Percentiles rank a stretch among this genome's conserved stretches.
Conservation (phyloP, 176 grass and related monocot genomes). For the Paspalum vaginatum region DNA sequence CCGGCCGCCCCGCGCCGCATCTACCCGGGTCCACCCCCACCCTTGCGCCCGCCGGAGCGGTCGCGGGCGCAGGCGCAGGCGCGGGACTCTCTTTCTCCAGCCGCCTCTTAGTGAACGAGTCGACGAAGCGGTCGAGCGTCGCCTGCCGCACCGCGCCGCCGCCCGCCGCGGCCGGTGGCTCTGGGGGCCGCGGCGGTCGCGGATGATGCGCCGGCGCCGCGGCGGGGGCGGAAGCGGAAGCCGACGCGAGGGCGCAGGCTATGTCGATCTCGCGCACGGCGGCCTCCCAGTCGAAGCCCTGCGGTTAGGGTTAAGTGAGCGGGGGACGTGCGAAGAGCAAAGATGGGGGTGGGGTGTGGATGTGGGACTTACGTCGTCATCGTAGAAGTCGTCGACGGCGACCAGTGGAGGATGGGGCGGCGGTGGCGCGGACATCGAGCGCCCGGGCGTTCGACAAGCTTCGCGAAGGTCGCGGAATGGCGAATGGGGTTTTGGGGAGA, state of each 20-base stretch:
- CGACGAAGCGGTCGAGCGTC: conserved; percentile 74
- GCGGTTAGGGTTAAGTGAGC: conserved; percentile 50
- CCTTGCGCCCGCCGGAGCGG: neutral
- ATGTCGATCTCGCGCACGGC: conserved; percentile 66
- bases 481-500: neutral
- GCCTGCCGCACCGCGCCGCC: conserved; percentile 50
- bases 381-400: conserved; percentile 45
- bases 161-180: conserved; percentile 15
- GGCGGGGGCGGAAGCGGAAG: conserved; percentile 16
- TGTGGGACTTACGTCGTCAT: conserved; percentile 65
- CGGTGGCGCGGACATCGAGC: conserved; percentile 38
- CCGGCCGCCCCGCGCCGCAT: neutral
- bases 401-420: neutral
- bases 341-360: neutral
- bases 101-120: conserved; percentile 52
- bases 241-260: conserved; percentile 45
- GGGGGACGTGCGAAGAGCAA: neutral
- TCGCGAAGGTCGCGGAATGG: conserved; percentile 3
- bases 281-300: conserved; percentile 88
- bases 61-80: neutral
- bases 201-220: neutral
- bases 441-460: conserved; percentile 20
- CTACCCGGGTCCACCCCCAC: neutral
- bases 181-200: neutral
- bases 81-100: conserved; percentile 37